Conservation (phyloP, 2,329 filamentous ascomycete species). For the Aspergillus piperis region DNA sequence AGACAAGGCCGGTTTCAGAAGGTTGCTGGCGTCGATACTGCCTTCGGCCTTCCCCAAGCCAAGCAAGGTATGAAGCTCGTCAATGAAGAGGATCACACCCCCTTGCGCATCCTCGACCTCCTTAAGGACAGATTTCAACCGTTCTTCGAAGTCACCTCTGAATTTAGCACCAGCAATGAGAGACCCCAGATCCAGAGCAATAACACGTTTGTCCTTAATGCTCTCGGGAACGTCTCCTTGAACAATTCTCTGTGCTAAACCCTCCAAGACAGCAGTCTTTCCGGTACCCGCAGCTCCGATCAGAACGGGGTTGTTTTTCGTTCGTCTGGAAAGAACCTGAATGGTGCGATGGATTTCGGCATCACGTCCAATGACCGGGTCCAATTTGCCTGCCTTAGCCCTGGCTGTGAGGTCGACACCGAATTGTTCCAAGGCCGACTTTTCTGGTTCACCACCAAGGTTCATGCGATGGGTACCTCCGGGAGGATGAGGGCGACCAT, state of each 20-base stretch:
- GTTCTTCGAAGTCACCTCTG: slow-evolving; percentile 92
- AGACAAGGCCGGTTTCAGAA: slow-evolving; percentile 90
- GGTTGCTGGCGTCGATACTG: slow-evolving; percentile 92
- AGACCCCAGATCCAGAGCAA: slow-evolving; percentile 83
- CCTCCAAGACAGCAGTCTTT: slow-evolving; percentile 92
- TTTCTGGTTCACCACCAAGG: slow-evolving; percentile 72
- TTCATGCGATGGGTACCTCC: slow-evolving; percentile 96
- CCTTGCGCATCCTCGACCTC: slow-evolving; percentile 90
- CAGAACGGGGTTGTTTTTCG: slow-evolving; percentile 95
- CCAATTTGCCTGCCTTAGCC: slow-evolving; percentile 85
- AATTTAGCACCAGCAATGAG: slow-evolving; percentile 96
- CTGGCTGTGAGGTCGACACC: slow-evolving; percentile 85
- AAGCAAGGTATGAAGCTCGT: slow-evolving; percentile 88
- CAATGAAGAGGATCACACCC: slow-evolving; percentile 89
- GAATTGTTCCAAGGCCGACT: slow-evolving; percentile 85
- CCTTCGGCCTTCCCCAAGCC: slow-evolving; percentile 94
- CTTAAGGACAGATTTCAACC: slow-evolving; percentile 84
- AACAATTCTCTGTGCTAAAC: slow-evolving; percentile 85
- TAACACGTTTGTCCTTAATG: slow-evolving; percentile 89
- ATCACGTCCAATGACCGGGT: slow-evolving; percentile 93
- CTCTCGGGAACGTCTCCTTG: slow-evolving; percentile 92
- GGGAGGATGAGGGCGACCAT: slow-evolving; percentile 73
- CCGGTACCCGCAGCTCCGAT: slow-evolving; percentile 89
- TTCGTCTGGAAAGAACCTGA: slow-evolving; percentile 86
- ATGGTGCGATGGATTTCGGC: slow-evolving; percentile 91